Evolutionary conservation across 768 basidiomycete species (phyloP), one percentile per base, ranked within the genome.

Genomic region (Hirschioporus abietinus): DNA sequence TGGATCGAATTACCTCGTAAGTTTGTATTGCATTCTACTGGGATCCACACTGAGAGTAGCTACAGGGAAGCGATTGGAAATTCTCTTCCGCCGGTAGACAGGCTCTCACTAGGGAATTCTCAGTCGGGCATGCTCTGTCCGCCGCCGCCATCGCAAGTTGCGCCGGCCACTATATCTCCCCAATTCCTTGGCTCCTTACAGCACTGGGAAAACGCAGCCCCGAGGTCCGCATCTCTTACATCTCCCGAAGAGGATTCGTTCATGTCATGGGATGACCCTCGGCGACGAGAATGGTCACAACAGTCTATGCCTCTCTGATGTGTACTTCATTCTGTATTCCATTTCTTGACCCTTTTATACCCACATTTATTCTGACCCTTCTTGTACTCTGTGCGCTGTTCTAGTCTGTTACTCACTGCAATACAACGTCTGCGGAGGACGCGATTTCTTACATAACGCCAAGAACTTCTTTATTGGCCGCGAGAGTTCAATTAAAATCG

Each of bases 191-290:
- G 42, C 42, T 20, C 42, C 20, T 15, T 52, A 52, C 42, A 52
- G 12, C 42, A 52, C 12, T 52, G 42, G 42, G 42, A 52, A 52
- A 52, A 20, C 42, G 12, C 42, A 15, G 42, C 15, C 42, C 42
- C 42, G 42, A 52, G 42, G 42, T 52, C 42, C 42, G 42, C 42
- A 3, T 52, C 42, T 52, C 42, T 52, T 15, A 52, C 42, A 52
- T 52, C 42, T 66, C 70, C 82, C 64, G 79, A 79, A 66, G 86
- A 86, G 58, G 86, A 87, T 71, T 78, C 83, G 0, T 86, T 87
- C 70, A 87, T 86, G 85, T 82, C 82, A 68, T 88, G 86, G 86
- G 81, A 86, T 15, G 42, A 52, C 71, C 83, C 84, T 62, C 76
- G 80, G 35, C 77, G 80, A 35, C 76, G 76, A 62, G 64, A 72